Evolutionary conservation across 208 protist species (phyloP), one percentile per base, ranked within the genome.

Genomic region (Trypanosoma vivax): DNA sequence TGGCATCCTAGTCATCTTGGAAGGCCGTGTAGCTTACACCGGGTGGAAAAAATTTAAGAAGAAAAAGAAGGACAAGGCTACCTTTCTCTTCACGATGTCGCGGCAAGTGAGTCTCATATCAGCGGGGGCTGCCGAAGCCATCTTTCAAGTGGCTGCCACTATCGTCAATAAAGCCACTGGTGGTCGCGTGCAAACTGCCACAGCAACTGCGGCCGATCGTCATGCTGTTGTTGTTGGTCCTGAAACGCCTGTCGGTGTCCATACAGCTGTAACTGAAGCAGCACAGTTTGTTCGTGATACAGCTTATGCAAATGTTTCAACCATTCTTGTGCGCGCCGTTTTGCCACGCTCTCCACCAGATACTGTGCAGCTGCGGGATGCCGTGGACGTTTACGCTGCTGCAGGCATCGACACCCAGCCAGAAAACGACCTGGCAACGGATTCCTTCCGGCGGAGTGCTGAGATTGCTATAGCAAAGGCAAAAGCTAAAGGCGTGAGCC

Each of bases 351-450:
- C 53, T 5, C 53, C 68, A 24, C 47, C 62, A 14, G 76, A 75
- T 24, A 61, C 47, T 25, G 64, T 93, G 50, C 79, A 79, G 65
- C 54, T 87, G 61, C 81, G 85, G 16, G 85, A 93, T 40, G 50
- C 70, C 9, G n/a, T 93, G 10, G 85, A 93, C 38, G 77, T 88
- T 2, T 87, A 75, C 49, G 64, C 72, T 19, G 61, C 71, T 29
- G 73, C 80, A 3, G 85, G 85, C 43, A 87, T 93, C 33, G 65
- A 68, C 29, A 58, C 60, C 49, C 55, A 71, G 25, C 65, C 18
- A 5, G 85, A 90, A 67, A 41, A 66, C 33, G 46, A 69, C 60
- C 31, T 53, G 24, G 85, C 82, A 6, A 61, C 30, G 37, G 69
- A 39, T 34, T 69, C 60, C 41, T 88, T 79, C 64, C 57, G 46